Conservation (phyloP, 805 yeast genomes). For the Yamadazyma scolyti region DNA sequence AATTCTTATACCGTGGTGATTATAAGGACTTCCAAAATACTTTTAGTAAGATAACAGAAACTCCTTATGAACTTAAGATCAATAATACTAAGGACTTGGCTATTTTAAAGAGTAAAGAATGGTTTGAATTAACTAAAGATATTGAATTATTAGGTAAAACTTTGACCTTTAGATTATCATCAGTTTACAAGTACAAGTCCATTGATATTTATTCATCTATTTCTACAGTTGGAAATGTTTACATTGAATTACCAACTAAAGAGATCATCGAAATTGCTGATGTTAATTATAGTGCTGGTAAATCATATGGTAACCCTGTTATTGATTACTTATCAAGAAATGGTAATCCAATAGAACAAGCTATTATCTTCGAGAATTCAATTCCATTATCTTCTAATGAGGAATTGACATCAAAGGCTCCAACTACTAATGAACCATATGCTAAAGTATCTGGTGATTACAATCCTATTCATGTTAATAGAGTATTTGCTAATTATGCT, state of each 20-base stretch:
- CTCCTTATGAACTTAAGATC: conserved; percentile 77
- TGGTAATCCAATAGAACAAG: conserved; percentile 93
- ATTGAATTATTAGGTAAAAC: conserved; percentile 73
- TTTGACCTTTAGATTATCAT: conserved; percentile 84
- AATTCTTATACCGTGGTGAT: conserved; percentile 93
- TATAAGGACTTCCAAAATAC: conserved; percentile 88
- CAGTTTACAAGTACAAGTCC: conserved; percentile 77
- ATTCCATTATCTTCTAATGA: conserved; percentile 76
- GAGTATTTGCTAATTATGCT: conserved; percentile 91
- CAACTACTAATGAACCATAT: conserved; percentile 93
- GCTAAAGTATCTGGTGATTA: conserved; percentile 97
- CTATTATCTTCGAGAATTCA: conserved; percentile 81
- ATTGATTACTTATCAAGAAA: conserved; percentile 88
- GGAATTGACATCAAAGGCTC: conserved; percentile 71
- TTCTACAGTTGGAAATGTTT: conserved; percentile 78
- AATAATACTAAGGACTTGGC: conserved; percentile 85
- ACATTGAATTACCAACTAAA: conserved; percentile 86
- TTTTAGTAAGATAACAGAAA: conserved; percentile 82
- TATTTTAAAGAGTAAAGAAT: conserved; percentile 89
- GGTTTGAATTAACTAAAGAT: conserved; percentile 83
- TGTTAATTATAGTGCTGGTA: conserved; percentile 85
- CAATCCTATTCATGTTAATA: conserved; percentile 97
- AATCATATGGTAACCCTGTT: conserved; percentile 96
- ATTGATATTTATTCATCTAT: conserved; percentile 75
- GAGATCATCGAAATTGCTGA: conserved; percentile 81